Evolutionary conservation across 2,329 filamentous ascomycete genomes (phyloP).

Genomic region (Bipolaris bicolor): DNA sequence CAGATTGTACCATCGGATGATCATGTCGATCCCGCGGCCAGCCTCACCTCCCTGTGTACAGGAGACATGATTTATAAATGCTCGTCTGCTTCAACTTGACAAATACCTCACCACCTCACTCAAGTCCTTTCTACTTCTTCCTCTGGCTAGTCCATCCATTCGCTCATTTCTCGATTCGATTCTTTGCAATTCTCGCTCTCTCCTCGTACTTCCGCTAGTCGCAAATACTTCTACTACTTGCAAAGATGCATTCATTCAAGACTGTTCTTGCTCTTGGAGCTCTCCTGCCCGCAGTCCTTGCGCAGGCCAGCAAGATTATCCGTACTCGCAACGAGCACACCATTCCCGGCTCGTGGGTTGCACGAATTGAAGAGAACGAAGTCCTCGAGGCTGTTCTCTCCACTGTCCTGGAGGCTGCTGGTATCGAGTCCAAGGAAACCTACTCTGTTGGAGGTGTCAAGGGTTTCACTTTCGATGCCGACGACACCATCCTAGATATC

Average conservation of each 20-base stretch:
- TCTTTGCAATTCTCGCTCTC: background rate
- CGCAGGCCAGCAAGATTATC: background rate
- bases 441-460: background rate
- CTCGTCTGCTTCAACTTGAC: background rate
- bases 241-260: background rate
- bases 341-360: background rate
- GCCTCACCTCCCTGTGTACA: background rate
- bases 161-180: background rate
- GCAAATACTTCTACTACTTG: background rate
- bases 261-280: background rate
- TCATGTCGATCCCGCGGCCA: background rate
- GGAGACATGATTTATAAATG: background rate
- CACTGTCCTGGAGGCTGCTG: background rate
- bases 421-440: background rate
- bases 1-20: background rate
- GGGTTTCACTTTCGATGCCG: background rate
- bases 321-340: background rate
- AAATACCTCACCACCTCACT: background rate
- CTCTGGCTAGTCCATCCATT: background rate
- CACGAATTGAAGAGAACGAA: background rate
- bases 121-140: background rate
- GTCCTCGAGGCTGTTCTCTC: background rate
- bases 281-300: background rate
- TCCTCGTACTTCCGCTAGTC: background rate
- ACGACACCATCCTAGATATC: background rate